Evolutionary conservation across 2,329 filamentous ascomycete species (phyloP).

Genomic region (Penicillium sp.): DNA sequence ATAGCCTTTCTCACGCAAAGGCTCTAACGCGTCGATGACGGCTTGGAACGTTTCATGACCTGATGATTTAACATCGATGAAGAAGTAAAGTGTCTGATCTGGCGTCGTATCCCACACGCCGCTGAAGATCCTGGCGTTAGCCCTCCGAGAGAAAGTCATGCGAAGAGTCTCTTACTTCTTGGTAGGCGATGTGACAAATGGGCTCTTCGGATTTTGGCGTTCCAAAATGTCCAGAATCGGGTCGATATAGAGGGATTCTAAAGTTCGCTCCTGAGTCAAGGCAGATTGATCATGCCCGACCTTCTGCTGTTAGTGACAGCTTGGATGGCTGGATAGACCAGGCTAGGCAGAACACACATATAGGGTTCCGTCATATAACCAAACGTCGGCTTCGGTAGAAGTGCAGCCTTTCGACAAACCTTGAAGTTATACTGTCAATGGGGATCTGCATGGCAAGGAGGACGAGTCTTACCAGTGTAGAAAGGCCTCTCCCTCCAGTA

Average conservation of each 20-base stretch:
- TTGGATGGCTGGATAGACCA: background rate
- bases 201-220: conserved; percentile 57
- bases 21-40: conserved; percentile 58
- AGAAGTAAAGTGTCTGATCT: conserved; percentile 63
- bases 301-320: conserved; percentile 31
- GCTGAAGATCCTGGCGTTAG: conserved; percentile 25
- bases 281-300: conserved; percentile 59
- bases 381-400: conserved; percentile 63
- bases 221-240: conserved; percentile 59
- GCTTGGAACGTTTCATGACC: conserved; percentile 58
- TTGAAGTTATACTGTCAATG: conserved; percentile 27
- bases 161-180: conserved; percentile 45
- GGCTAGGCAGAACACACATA: conserved; percentile 43
- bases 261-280: conserved; percentile 55
- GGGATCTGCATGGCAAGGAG: no score
- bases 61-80: conserved; percentile 64
- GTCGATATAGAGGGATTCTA: conserved; percentile 60
- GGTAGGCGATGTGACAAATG: conserved; percentile 51
- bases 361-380: conserved; percentile 58
- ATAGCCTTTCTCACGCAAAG: conserved; percentile 56
- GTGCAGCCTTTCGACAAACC: conserved; percentile 60
- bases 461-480: conserved; percentile 43
- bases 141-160: no score
- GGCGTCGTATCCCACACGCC: conserved; percentile 61
- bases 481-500: conserved; percentile 55